Conservation (phyloP, 805 yeast genomes). For the Yamadazyma kitorensis region DNA sequence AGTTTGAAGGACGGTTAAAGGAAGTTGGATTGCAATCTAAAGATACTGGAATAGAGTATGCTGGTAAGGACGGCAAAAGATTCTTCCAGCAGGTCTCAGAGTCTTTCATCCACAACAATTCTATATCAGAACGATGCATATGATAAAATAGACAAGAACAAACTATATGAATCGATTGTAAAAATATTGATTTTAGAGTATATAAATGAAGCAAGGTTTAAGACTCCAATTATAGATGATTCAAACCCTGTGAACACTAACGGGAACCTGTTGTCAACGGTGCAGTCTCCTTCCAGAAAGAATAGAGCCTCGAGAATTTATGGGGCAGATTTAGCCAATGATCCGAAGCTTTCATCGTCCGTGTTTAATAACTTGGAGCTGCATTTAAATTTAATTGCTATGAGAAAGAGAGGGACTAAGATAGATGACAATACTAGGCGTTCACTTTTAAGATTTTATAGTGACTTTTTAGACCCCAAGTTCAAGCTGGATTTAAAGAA, state of each 20-base stretch:
- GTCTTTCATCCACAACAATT: slow-evolving; percentile 23
- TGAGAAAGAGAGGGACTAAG: slow-evolving; percentile 32
- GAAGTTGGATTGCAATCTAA: no score
- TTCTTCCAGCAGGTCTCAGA: slow-evolving; percentile 15
- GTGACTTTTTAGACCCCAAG: slow-evolving; percentile 51
- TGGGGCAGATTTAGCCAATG: slow-evolving; percentile 15
- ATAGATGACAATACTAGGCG: slow-evolving; percentile 53
- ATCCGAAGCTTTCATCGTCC: slow-evolving; percentile 36
- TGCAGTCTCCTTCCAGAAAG: slow-evolving; percentile 8
- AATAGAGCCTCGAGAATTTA: slow-evolving; percentile 11
- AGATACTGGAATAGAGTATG: no score
- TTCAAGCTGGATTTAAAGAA: slow-evolving; percentile 30
- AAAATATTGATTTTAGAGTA: slow-evolving; percentile 59
- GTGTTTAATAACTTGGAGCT: slow-evolving; percentile 38
- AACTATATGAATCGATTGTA: slow-evolving; percentile 50
- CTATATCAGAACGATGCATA: slow-evolving; percentile 18
- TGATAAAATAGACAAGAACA: slow-evolving; percentile 19
- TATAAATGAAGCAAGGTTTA: slow-evolving; percentile 61
- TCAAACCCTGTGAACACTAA: neutral
- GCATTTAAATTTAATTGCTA: slow-evolving; percentile 44
- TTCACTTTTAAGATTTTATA: slow-evolving; percentile 60
- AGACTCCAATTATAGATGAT: slow-evolving; percentile 22
- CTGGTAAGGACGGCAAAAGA: neutral
- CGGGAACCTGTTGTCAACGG: slow-evolving; percentile 1
- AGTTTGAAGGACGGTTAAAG: no score